phyloP scores from a whole-genome alignment of 257 asterid genomes.

The Sherardia arvensis region DNA sequence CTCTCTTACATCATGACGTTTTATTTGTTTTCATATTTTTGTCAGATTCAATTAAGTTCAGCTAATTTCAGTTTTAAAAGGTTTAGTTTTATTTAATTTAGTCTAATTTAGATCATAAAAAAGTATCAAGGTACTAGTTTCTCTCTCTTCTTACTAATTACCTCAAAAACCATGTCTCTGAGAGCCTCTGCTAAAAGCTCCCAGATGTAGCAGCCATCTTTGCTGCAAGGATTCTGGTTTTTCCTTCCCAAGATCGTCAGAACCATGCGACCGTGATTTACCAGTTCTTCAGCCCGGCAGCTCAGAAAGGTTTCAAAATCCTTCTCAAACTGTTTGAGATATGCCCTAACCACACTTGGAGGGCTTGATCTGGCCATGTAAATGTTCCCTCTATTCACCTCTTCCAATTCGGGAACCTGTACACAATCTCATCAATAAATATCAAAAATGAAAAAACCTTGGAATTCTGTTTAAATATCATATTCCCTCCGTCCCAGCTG shows the following conservation, averaged over 20 bases:
- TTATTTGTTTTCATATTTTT: no score
- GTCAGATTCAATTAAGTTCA: no score
- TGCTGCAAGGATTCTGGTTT: constrained; percentile 34
- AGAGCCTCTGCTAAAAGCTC: constrained; percentile 47
- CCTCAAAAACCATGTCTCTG: constrained; percentile 44
- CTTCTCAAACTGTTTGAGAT: constrained; percentile 35
- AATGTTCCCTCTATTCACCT: constrained; percentile 32
- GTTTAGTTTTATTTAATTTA: no score
- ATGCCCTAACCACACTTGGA: constrained; percentile 35
- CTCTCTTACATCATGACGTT: no score
- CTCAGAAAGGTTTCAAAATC: constrained; percentile 45
- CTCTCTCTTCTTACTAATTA: no score
- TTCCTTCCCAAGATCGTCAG: constrained; percentile 54
- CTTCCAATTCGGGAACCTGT: constrained; percentile 12
- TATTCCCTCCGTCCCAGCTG: no score
- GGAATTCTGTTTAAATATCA: no score
- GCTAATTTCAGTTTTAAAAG: no score
- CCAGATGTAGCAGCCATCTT: constrained; percentile 54
- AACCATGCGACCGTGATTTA: constrained; percentile 56
- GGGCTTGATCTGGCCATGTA: constrained; percentile 42
- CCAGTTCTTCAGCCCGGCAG: constrained; percentile 49
- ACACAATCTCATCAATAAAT: no score
- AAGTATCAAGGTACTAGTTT: no score
- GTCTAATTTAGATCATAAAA: no score
- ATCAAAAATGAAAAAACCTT: no score